Evolutionary conservation across 2,329 filamentous ascomycete genomes (phyloP), one percentile per base, ranked within the genome.

Genomic region (Pyricularia grisea): DNA sequence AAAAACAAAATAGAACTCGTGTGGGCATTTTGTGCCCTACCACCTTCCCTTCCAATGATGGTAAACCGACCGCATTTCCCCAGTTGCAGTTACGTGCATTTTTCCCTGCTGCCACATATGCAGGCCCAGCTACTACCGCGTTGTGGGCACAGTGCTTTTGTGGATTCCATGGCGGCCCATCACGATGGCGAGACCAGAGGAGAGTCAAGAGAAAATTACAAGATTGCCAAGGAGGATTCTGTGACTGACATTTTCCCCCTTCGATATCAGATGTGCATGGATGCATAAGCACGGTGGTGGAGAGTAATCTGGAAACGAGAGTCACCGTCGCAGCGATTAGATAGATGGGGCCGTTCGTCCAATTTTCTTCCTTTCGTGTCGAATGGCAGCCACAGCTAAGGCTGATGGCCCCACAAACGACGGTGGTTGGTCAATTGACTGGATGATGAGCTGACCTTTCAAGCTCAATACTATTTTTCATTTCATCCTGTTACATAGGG

Each of bases 361-460:
- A 50, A 20, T 50, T 50, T 50, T 50, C 36, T 50, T 20, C 6
- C 12, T 2, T 50, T 65, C 20, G 25, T 28, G 30, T 65, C 64
- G 64, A 33, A 66, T 66, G 64, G 64, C 64, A 65, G 64, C 64
- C 64, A 65, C 64, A 65, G 64, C 64, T 66, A 23, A 66, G 64
- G 64, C 64, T 66, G 64, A 28, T 66, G 64, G 31, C 64, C 23
- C 64, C n/a, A 36, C 64, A 36, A 36, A 9, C 12, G n/a, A 25
- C 6, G 2, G 31, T 66, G 64, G 36, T 66, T 66, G 64, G 64
- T 36, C 64, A 66, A 66, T 66, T 42, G 17, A 50, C 42, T 50
- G 42, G n/a, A n/a, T n/a, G 42, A 50, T n/a, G 42, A 50, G 20
- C 20, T 20, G 42, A 50, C 42, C 6, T 50, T 14, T 36, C 33